Conservation (phyloP, 805 yeast species). For the Zygotorulaspora florentina region DNA sequence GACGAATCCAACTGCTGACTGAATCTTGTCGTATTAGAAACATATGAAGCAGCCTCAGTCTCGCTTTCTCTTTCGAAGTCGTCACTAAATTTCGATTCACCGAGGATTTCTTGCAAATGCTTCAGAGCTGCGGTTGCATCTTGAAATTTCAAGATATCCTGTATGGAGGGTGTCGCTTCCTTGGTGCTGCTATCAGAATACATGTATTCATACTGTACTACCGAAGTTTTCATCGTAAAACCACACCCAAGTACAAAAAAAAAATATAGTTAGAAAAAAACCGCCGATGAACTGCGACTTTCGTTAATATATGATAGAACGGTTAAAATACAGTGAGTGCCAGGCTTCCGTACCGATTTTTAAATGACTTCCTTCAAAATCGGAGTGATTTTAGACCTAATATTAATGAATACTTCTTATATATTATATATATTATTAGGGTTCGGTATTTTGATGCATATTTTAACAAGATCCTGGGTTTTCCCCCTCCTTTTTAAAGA, state of each 20-base stretch:
- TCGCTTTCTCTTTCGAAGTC: not conserved
- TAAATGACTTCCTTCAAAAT: too few species aligned
- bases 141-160: constrained; percentile 4
- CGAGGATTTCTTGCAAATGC: constrained; percentile 7
- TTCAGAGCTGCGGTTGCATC: constrained; percentile 5
- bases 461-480: not conserved
- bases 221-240: not conserved
- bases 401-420: too few species aligned
- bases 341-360: too few species aligned
- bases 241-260: not conserved
- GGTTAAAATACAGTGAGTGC: too few species aligned
- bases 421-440: too few species aligned
- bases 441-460: not conserved
- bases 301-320: too few species aligned
- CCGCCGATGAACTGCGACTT: not conserved
- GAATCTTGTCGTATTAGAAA: not conserved
- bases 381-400: too few species aligned
- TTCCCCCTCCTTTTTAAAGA: not conserved
- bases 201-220: not conserved
- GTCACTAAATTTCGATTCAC: not conserved
- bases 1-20: not conserved
- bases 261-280: not conserved
- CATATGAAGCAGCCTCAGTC: not conserved
- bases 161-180: constrained; percentile 3
- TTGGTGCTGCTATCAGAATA: not conserved